Conservation (phyloP, 495 filamentous ascomycete species). For the Hypoxylon intermedium region DNA sequence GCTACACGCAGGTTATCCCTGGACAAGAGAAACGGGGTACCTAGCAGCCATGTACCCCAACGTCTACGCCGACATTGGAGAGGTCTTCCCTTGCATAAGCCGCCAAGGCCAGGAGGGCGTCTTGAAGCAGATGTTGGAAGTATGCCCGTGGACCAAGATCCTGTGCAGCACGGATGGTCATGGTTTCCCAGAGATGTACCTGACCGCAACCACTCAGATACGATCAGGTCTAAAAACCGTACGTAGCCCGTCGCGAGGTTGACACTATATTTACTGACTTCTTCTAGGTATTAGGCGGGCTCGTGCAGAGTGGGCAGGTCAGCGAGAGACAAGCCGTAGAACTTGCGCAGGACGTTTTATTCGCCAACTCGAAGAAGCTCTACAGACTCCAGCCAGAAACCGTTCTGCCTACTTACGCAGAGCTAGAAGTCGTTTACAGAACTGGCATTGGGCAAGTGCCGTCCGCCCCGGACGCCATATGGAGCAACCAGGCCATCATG, state of each 20-base stretch:
- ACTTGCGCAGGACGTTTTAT: conserved; percentile 67
- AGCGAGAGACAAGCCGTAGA: conserved; percentile 63
- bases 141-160: conserved; percentile 78
- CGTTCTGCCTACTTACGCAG: conserved; percentile 4
- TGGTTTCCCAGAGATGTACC: conserved; percentile 83
- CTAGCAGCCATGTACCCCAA: conserved; percentile 81
- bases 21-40: conserved; percentile 82
- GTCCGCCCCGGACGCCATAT: conserved; percentile 43
- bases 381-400: conserved; percentile 58
- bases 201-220: conserved; percentile 78
- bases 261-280: not conserved
- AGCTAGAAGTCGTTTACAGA: conserved; percentile 8
- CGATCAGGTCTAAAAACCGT: conserved; percentile 75
- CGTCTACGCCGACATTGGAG: conserved; percentile 85
- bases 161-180: conserved; percentile 88
- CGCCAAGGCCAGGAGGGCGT: conserved; percentile 79
- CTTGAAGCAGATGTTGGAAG: conserved; percentile 75
- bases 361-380: conserved; percentile 72
- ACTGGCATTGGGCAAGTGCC: too few species aligned
- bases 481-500: conserved; percentile 40
- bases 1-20: conserved; percentile 85
- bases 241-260: conserved; percentile 1
- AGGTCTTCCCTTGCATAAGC: conserved; percentile 84
- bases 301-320: conserved; percentile 65
- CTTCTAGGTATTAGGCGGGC: conserved; percentile 66